Percentiles rank a stretch among this genome's conserved stretches.
Evolutionary conservation across 768 basidiomycete genomes (phyloP).

Genomic region (Boletus edulis): DNA sequence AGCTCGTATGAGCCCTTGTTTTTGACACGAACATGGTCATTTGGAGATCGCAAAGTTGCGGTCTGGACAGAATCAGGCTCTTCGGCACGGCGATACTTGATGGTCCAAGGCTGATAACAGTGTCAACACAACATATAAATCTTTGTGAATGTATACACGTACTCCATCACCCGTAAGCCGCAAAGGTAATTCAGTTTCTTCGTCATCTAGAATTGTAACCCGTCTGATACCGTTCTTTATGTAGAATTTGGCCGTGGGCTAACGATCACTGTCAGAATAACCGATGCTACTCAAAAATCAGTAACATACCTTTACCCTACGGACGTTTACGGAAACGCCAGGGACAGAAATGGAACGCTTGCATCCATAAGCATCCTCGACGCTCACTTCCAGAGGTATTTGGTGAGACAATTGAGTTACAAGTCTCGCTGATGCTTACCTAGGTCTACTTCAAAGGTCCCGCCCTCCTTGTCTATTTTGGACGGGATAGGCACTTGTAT

Average conservation of each 20-base stretch:
- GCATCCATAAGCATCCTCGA: slow-evolving; percentile 89
- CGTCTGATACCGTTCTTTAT: slow-evolving; percentile 55
- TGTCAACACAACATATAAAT: slow-evolving; percentile 1
- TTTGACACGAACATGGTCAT: slow-evolving; percentile 71
- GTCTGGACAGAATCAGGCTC: slow-evolving; percentile 40
- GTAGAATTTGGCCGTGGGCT: slow-evolving; percentile 91
- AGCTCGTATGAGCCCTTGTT: slow-evolving; percentile 77
- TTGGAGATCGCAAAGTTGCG: slow-evolving; percentile 53
- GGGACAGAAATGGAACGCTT: slow-evolving; percentile 70
- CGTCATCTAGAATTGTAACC: slow-evolving; percentile 70
- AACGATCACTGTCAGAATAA: not conserved
- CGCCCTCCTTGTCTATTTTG: slow-evolving; percentile 63
- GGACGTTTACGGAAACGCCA: slow-evolving; percentile 83
- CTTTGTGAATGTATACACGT: slow-evolving; percentile 25
- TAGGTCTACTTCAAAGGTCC: slow-evolving; percentile 76
- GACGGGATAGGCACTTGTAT: slow-evolving; percentile 69
- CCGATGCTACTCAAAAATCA: not conserved
- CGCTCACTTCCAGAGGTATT: slow-evolving; percentile 50
- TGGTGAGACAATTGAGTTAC: not conserved
- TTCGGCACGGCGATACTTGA: slow-evolving; percentile 65
- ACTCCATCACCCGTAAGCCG: slow-evolving; percentile 91
- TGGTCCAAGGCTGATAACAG: slow-evolving; percentile 72
- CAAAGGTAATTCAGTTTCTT: slow-evolving; percentile 70
- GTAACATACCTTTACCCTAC: slow-evolving; percentile 64
- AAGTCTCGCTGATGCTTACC: slow-evolving; percentile 39